Evolutionary conservation across 2,329 filamentous ascomycete species (phyloP), one percentile per base, ranked within the genome.

Genomic region (Fonsecaea nubica): DNA sequence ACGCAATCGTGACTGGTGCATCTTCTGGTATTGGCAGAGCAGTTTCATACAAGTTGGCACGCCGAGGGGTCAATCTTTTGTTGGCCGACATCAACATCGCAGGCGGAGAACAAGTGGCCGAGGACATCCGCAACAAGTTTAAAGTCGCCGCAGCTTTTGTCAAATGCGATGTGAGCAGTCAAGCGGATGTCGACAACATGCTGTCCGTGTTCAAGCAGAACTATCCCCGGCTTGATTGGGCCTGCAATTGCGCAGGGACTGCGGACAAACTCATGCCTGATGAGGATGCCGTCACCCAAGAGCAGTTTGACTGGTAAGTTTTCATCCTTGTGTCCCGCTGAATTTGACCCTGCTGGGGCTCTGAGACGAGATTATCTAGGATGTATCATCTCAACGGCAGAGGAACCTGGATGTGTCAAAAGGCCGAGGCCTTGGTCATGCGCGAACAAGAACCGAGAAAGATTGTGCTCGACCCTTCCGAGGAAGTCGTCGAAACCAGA

Each of bases 171-270:
- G 55, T 59, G 13, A 18, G 55, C 32, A 52, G 32, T 18, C 10
- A 55, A 59, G 25, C 50, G 21, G 40, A 64, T 52, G 62, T 64
- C 15, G 40, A 32, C 42, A 53, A 30, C 42, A 59, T 55, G 62
- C 72, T 82, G 3, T 66, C 77, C 3, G 32, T 76, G 25, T 75
- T 81, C n/a, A 73, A 74, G 1, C 61, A 69, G 5, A 78, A 80
- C 38, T 82, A 82, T 70, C 80, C 80, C 0, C 71, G 76, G 1
- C 68, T 82, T 0, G 80, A 82, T 62, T 73, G 66, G 2, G 62
- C 58, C n/a, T 64, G 62, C 40, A 64, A 64, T 45, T 30, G 15
- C 18, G 62, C 55, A 1, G 58, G 55, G 30, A 42, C 53, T 15
- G 62, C 55, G 52, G 58, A 64, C n/a, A 32, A 30, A 1, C 55